These are phyloP conservation scores for Talaromyces thailandensis DNA, from an alignment of 495 filamentous ascomycete genomes.

Conservation along the genomic window DNA sequence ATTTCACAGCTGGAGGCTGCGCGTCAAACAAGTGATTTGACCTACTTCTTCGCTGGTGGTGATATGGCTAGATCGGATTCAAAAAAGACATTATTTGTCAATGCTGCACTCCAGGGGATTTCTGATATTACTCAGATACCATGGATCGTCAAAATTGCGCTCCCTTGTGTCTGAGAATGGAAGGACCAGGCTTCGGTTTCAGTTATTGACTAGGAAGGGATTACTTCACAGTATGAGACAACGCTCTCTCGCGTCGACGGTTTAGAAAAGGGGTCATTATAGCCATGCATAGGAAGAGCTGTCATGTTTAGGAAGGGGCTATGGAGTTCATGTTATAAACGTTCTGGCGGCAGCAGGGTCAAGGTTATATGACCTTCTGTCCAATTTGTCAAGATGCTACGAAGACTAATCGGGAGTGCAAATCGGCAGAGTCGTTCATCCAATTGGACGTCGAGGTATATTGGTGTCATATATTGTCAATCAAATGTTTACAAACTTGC, in stretches of 20 bases:
- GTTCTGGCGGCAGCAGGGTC: neutral
- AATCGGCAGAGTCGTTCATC: neutral
- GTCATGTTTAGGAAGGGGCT: neutral
- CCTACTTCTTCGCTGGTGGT: slow-evolving; percentile 26
- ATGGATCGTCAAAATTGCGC: slow-evolving; percentile 49
- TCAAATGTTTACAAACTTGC: neutral
- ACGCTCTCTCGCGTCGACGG: neutral
- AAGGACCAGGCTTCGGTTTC: neutral
- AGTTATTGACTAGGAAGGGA: neutral
- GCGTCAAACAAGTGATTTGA: slow-evolving; percentile 11
- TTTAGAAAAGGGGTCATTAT: neutral
- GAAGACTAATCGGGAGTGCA: no score
- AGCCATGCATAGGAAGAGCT: neutral
- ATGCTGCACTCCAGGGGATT: slow-evolving; percentile 48
- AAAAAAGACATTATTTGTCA: slow-evolving; percentile 54
- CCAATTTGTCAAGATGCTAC: neutral
- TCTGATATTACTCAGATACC: slow-evolving; percentile 26
- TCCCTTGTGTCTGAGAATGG: slow-evolving; percentile 15
- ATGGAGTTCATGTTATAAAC: neutral
- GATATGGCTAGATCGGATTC: slow-evolving; percentile 22
- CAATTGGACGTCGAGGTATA: neutral
- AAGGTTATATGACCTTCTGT: neutral
- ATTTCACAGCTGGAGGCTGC: slow-evolving; percentile 19
- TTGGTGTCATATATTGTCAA: neutral
- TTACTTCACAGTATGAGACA: no score